Base-by-base conservation (phyloP, 352 stramenopile species). In the Phytophthora rubi region DNA sequence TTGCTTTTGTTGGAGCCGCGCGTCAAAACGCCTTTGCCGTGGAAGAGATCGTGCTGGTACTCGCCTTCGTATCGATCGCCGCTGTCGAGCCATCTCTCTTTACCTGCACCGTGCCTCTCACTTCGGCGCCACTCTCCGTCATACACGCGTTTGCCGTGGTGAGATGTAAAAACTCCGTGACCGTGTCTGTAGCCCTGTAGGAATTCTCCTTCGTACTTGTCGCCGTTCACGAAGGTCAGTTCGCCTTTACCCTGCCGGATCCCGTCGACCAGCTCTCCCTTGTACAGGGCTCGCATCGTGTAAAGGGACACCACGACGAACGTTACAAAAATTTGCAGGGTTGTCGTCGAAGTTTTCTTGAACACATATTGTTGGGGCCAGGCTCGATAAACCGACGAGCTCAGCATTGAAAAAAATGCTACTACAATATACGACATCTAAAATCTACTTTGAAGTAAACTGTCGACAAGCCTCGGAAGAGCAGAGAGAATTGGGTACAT, bases 141-240 rank as follows among this genome's bases (percentile, higher is more conserved):
- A 55, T 88, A 92, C 16, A 87, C 69, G 3, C 71, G 70, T 0
- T 59, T 80, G 15, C 79, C 79, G 15, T 78, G 77, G 47, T 90
- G 70, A 12, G 74, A 88, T 44, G 79, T 91, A 52, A 91, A 89
- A 13, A 82, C 35, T 3, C 85, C 85, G 32, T 59, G 67, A 3
- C 85, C 85, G 23, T 92, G 71, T 48, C 85, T 77, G 35, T 90
- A 92, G 4, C 85, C 85, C 28, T 85, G 63, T 1, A 54, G 39
- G 54, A 93, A 93, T n/a, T 75, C 71, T n/a, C 85, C 85, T 26
- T 87, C 80, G 63, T 91, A 93, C 35, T 64, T 70, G 54, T 93
- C 85, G 21, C 82, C 85, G 44, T 92, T 93, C 4, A 67, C 70
- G 48, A 93, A 93, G 33, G 76, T 71, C 4, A 93, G 62, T 54